Evolutionary conservation across 768 basidiomycete species (phyloP), one percentile per base, ranked within the genome.

Genomic region (Tricholoma terreum): DNA sequence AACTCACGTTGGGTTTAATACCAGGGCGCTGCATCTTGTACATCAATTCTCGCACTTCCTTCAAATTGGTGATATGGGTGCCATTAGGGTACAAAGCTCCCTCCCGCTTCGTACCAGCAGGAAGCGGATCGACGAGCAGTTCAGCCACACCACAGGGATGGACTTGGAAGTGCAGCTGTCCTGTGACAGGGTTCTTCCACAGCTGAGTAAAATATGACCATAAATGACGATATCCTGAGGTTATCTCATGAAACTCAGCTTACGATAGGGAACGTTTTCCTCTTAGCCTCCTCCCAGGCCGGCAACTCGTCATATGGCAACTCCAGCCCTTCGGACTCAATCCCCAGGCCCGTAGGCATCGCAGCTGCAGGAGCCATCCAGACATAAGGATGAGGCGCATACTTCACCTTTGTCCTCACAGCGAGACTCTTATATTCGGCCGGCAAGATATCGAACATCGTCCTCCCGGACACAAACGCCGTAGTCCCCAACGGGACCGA

Each of bases 131-230:
- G 61, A 97, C 75, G 54, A 87, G 59, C 30, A 95, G 78, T 62
- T 89, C 84, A 35, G 76, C 71, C 1, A 71, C 84, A 30, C 85
- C 92, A 63, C 88, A 90, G 4, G 90, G 93, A 68, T 96, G 94
- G 4, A 96, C 94, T 67, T 98, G 84, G 75, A 95, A 86, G 68
- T 95, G 91, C 19, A 98, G 79, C 1, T 77, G 75, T 22, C 86
- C 85, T 11, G 93, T 96, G 7, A 84, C 82, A 0, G 93, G 92
- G 71, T 95, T 96, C 79, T 95, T 95, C 94, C 94, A 96, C 6
- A 88, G 69, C 88, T 93, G 59, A 14, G 60, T 46, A 40, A 17
- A 48, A 22, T 30, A 30, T 55, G 56, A 27, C 15, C 5, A 6
- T 49, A 27, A 49, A 31, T 17, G 12, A 30, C 38, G 21, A 14